phyloP scores from a whole-genome alignment of 345 rosid species.

The Leavenworthia alabamica region DNA sequence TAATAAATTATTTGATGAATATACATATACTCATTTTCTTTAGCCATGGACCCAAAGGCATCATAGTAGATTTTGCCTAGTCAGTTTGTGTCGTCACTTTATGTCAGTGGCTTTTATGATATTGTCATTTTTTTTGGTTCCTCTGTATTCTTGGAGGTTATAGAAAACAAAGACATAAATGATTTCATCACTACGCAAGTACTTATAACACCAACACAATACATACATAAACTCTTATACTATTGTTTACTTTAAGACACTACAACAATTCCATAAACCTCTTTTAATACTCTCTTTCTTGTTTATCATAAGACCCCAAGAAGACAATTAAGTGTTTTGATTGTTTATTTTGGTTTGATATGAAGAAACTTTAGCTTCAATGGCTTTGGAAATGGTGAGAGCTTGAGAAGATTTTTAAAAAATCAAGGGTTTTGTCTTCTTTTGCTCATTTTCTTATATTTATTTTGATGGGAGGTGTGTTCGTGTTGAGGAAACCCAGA shows the following conservation, averaged over 20 bases:
- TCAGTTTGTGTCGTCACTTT: slow-evolving; percentile 22
- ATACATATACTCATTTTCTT: not conserved
- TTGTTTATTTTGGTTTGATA: slow-evolving; percentile 3
- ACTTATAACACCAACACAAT: slow-evolving; percentile 19
- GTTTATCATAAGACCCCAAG: slow-evolving; percentile 5
- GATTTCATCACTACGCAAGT: slow-evolving; percentile 27
- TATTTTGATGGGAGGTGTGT: slow-evolving; percentile 36
- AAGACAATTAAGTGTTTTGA: slow-evolving; percentile 20
- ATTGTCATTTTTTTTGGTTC: slow-evolving; percentile 13
- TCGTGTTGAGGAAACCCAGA: slow-evolving; percentile 39
- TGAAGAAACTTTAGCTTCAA: slow-evolving; percentile 4
- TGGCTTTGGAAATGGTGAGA: slow-evolving; percentile 29
- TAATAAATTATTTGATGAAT: not conserved
- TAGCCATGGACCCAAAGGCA: slow-evolving; percentile 11
- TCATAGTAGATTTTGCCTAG: slow-evolving; percentile 19
- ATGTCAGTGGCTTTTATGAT: slow-evolving; percentile 27
- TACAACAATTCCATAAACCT: slow-evolving; percentile 21
- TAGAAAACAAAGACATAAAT: slow-evolving; percentile 14
- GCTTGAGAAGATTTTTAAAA: slow-evolving; percentile 18
- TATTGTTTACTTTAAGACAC: slow-evolving; percentile 23
- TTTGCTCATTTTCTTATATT: slow-evolving; percentile 9
- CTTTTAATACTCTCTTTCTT: not conserved
- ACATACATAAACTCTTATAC: slow-evolving; percentile 15
- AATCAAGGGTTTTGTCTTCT: slow-evolving; percentile 19
- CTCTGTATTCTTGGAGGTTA: not conserved